Evolutionary conservation across 768 basidiomycete genomes (phyloP), one percentile per base, ranked within the genome.

Genomic region (Auriscalpium vulgare): DNA sequence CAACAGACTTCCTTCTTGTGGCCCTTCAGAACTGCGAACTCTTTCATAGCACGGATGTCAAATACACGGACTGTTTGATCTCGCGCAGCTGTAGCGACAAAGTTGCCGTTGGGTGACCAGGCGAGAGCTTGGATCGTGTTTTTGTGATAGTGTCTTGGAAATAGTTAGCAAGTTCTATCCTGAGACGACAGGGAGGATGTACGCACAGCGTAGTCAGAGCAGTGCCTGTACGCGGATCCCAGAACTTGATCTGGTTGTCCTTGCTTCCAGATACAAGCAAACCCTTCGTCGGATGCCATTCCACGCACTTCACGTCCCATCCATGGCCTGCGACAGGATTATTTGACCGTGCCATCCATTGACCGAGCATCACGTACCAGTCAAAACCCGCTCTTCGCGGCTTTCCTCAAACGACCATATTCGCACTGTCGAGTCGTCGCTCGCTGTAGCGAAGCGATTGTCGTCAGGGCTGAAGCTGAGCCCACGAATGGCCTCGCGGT

Each of bases 1-100:
- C 91, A 94, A 74, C 93, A 95, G 43, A 97, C 93, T 80, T 98
- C 97, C 66, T 97, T 95, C 68, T 93, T 94, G 78, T 99, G 97
- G 1, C 97, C 97, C 65, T 92, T 91, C 60, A 97, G 82, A 16
- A 91, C 74, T 21, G 90, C 83, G 68, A 91, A 84, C 68, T 98
- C 95, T 69, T 95, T 95, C 90, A 99, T 95, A 50, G 93, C 93
- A 16, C 97, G 85, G 61, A 99, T 97, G 67, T 99, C 97, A 66
- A 97, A 99, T 10, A 99, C 88, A 36, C 95, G 87, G 38, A 97
- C 85, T 11, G 91, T 88, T 66, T 95, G 92, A 67, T 99, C 97
- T 46, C 97, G 82, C 14, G 93, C 95, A 7, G 92, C 97, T 55
- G 93, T 95, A 16, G 95, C 95, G 14, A 98, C 83, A 44, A 94